Evolutionary conservation across 78 protist genomes (phyloP).

Genomic region (Protostelium mycophagum): DNA sequence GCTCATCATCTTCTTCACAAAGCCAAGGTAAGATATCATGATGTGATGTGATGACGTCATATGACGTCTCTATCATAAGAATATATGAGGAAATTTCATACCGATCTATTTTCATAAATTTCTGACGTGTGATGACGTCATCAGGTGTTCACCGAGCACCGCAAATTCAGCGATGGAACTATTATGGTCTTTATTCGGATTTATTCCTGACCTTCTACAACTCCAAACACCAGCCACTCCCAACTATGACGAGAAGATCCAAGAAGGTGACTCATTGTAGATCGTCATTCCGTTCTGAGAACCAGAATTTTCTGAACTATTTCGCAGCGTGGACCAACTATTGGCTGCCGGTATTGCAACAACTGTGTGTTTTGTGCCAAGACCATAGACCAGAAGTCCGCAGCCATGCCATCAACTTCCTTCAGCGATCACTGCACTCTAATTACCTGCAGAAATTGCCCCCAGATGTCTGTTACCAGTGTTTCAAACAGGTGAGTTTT

Average conservation of each 20-base stretch:
- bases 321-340: background rate
- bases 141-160: background rate
- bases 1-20: background rate
- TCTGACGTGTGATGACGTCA: too few relatives aligned
- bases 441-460: background rate
- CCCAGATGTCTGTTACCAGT: background rate
- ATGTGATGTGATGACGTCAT: too few relatives aligned
- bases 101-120: too few relatives aligned
- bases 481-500: slow-evolving; percentile 4
- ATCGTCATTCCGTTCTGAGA: too few relatives aligned
- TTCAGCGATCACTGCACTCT: slow-evolving; percentile 4
- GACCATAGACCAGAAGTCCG: background rate
- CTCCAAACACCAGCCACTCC: background rate
- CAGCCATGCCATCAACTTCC: background rate
- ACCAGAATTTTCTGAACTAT: background rate
- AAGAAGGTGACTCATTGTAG: background rate
- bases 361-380: background rate
- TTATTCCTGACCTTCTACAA: background rate
- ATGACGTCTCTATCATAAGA: background rate
- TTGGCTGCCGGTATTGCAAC: background rate
- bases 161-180: background rate
- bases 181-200: background rate
- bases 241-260: background rate
- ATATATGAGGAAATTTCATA: background rate
- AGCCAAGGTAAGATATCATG: background rate